Conservation (phyloP, 495 filamentous ascomycete species). For the Xylaria curta region DNA sequence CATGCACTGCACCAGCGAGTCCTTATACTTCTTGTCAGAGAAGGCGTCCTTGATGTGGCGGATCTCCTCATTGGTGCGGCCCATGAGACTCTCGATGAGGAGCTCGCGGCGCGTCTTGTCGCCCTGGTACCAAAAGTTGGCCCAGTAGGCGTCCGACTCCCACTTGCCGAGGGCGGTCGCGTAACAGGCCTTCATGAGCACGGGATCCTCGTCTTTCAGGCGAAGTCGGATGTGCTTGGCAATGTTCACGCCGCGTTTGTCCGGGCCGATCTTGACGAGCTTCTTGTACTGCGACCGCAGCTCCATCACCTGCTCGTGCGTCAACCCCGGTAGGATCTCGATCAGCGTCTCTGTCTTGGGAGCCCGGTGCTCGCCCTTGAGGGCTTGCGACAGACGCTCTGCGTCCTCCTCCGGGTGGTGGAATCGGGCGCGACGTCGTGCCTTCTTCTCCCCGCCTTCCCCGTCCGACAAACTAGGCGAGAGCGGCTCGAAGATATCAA, state of each 20-base stretch:
- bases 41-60: slow-evolving; percentile 92
- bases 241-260: slow-evolving; percentile 87
- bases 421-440: slow-evolving; percentile 64
- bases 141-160: slow-evolving; percentile 97
- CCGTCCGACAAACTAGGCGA: slow-evolving; percentile 53
- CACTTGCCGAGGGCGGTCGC: slow-evolving; percentile 88
- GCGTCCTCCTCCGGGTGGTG: slow-evolving; percentile 86
- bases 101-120: slow-evolving; percentile 83
- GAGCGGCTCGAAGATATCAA: slow-evolving; percentile 46
- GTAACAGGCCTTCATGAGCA: slow-evolving; percentile 87
- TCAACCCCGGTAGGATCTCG: slow-evolving; percentile 81
- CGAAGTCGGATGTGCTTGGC: slow-evolving; percentile 93
- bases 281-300: slow-evolving; percentile 89
- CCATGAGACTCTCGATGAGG: slow-evolving; percentile 91
- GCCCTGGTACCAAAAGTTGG: slow-evolving; percentile 97
- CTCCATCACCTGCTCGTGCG: slow-evolving; percentile 83
- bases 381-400: slow-evolving; percentile 71
- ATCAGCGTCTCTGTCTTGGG: slow-evolving; percentile 74
- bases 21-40: slow-evolving; percentile 87
- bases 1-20: slow-evolving; percentile 85
- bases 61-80: slow-evolving; percentile 84
- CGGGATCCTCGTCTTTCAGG: slow-evolving; percentile 66
- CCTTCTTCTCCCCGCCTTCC: slow-evolving; percentile 43
- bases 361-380: slow-evolving; percentile 69
- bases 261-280: slow-evolving; percentile 72